Base-by-base conservation (phyloP, 2,329 filamentous ascomycete species). In the Colletotrichum sidae region DNA sequence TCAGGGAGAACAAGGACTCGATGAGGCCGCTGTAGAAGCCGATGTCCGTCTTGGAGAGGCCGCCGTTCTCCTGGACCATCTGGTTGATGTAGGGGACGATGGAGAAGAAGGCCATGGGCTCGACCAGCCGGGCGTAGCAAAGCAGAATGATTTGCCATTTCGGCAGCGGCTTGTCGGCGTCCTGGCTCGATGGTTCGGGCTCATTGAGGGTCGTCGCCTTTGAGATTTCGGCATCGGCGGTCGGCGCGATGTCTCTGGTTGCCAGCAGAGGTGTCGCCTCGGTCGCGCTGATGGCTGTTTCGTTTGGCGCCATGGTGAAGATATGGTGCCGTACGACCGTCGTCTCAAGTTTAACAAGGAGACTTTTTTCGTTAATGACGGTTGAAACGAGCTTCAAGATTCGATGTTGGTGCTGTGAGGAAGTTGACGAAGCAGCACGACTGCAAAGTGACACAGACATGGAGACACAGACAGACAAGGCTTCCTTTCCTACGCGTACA, bases 11-110 rank as follows among this genome's bases (percentile, higher is more conserved):
- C 37, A 93, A 78, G 45, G 87, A 86, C 79, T 90, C 88, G 73
- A 95, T 93, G 11, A 94, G 79, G 2, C 92, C 92, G 62, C 84
- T 88, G 80, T 93, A 95, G 79, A 94, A 95, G 2, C 92, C 92
- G 4, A 93, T 88, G 74, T 93, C 89, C n/a, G 84, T 78, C 49
- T 86, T 80, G 2, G 82, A 75, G 2, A 95, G 77, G 10, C 81
- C 72, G 9, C 91, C 91, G 64, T 89, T 90, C 61, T 86, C 81
- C 75, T 86, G 81, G 42, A 92, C 88, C 92, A 95, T 95, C 72
- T 90, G 82, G 72, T 89, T 92, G 76, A 96, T 86, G 77, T 92
- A 95, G 1, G 92, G 91, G 71, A 95, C 92, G 74, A 95, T 93
- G 74, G 84, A 88, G 80, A 94, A 95, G 80, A 93, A 95, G n/a